Conservation (phyloP, 495 filamentous ascomycete genomes). For the Penicillium arizonense region DNA sequence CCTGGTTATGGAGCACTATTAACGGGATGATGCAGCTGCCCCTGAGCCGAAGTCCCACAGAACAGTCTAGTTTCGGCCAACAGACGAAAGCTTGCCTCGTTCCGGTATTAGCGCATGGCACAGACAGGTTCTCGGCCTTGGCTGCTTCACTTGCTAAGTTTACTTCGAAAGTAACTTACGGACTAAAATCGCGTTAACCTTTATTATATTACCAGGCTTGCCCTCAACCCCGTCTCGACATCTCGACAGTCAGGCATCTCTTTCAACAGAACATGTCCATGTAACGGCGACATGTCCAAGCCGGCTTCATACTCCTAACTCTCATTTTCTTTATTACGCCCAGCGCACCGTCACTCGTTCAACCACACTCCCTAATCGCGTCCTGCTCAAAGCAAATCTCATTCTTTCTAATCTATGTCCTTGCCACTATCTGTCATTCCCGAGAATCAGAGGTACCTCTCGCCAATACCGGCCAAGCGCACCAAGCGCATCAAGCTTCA, state of each 20-base stretch:
- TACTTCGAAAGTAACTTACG: too few relatives aligned
- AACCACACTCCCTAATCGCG: too few relatives aligned
- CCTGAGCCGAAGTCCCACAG: slow-evolving; percentile 18
- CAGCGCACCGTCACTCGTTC: too few relatives aligned
- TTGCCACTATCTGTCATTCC: not conserved
- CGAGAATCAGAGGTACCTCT: not conserved
- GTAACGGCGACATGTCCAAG: too few relatives aligned
- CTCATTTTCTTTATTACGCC: too few relatives aligned
- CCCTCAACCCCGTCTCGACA: too few relatives aligned
- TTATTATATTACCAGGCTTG: not conserved
- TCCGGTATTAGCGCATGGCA: slow-evolving; percentile 11
- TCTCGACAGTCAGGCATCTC: too few relatives aligned
- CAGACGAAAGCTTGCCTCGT: slow-evolving; percentile 3
- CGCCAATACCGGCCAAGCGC: slow-evolving; percentile 3
- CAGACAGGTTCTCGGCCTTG: slow-evolving; percentile 11
- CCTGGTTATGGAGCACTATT: too few relatives aligned
- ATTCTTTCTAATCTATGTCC: not conserved
- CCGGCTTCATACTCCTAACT: too few relatives aligned
- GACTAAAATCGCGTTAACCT: not conserved
- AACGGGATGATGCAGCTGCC: not conserved
- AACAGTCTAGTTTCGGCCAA: slow-evolving; percentile 27
- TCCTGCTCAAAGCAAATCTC: not conserved
- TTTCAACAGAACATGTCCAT: too few relatives aligned
- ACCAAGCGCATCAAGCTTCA: slow-evolving; percentile 2
- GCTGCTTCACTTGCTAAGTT: slow-evolving; percentile 5